Conservation (phyloP, 306 rosid species). For the Lathyrus oleraceus region DNA sequence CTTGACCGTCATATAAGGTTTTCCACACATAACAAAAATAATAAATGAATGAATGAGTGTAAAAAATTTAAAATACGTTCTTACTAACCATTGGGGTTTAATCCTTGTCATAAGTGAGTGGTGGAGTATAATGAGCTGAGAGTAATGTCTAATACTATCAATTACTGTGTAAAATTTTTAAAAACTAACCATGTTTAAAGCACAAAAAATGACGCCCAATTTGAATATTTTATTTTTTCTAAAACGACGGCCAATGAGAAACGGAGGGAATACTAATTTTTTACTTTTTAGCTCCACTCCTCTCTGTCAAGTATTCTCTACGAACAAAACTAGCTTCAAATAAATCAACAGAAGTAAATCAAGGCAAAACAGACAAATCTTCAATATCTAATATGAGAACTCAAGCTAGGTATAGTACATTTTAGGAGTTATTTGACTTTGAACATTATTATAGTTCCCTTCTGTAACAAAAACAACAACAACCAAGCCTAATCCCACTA, state of each 20-base stretch:
- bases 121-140: background rate
- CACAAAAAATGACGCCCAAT: background rate
- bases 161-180: background rate
- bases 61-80: background rate
- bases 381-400: constrained; percentile 17
- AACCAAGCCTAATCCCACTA: too few species aligned
- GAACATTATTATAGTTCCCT: background rate
- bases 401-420: background rate
- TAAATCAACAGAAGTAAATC: background rate
- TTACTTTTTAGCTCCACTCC: background rate
- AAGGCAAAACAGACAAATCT: background rate
- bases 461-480: background rate
- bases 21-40: background rate
- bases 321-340: background rate
- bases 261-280: background rate
- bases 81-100: background rate
- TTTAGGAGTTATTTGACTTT: background rate
- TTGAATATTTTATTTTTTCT: background rate
- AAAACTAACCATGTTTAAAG: background rate
- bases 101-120: background rate
- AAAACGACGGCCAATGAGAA: background rate
- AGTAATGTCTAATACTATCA: background rate
- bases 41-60: background rate
- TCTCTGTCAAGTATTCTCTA: constrained; percentile 8
- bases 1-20: background rate